A percentile compares a stretch with the other conserved stretches of the same genome.
These are phyloP conservation scores for Verticillium longisporum DNA, from an alignment of 2,329 filamentous ascomycete species.

Conservation along the genomic window DNA sequence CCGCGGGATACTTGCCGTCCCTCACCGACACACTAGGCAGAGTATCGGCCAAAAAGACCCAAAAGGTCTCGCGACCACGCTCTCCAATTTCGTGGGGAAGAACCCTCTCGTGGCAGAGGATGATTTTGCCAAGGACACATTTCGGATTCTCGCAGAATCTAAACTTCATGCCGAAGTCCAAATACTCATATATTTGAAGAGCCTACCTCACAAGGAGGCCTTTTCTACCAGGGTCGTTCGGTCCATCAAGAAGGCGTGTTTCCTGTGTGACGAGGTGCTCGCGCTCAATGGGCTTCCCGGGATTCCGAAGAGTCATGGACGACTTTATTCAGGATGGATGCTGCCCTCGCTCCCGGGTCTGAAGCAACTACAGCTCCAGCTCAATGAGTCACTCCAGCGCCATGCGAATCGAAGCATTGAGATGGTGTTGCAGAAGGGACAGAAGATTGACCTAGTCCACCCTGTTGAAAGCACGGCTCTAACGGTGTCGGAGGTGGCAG, in stretches of 20 bases:
- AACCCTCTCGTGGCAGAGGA: not conserved
- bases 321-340: not conserved
- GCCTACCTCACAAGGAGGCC: not conserved
- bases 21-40: not conserved
- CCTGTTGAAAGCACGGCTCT: not conserved
- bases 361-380: not conserved
- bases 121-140: not conserved
- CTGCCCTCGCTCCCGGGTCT: not conserved
- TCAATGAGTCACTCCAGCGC: not conserved
- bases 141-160: not conserved
- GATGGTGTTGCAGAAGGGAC: not conserved
- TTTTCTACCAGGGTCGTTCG: not conserved
- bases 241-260: not conserved
- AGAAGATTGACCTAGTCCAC: not conserved
- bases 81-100: not conserved
- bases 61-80: not conserved
- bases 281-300: not conserved
- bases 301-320: not conserved
- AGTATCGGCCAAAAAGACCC: not conserved
- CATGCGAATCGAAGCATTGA: not conserved
- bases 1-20: not conserved
- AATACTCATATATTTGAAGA: not conserved
- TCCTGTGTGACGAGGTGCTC: not conserved
- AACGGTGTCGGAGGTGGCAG: not conserved
- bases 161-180: not conserved